Evolutionary conservation across 1,284 basidiomycete species (phyloP).

Genomic region (Sanghuangporus baumii): DNA sequence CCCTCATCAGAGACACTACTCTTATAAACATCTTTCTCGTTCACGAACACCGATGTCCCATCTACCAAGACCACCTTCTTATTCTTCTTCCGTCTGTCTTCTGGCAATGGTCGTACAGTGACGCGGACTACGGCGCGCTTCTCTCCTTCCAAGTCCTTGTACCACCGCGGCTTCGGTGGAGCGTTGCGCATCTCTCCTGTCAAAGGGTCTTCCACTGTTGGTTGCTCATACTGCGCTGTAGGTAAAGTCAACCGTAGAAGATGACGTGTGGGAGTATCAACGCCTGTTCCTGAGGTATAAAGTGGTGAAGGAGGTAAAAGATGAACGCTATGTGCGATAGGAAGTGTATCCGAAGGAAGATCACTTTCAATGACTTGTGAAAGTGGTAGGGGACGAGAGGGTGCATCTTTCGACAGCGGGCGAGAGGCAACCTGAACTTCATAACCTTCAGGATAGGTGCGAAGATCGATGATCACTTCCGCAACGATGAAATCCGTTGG

Average conservation of each 20-base stretch:
- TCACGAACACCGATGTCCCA: conserved; percentile 47
- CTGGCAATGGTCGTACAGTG: conserved; percentile 23
- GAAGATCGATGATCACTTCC: conserved; percentile 72
- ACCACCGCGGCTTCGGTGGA: conserved; percentile 70
- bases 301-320: conserved; percentile 30
- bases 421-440: conserved; percentile 45
- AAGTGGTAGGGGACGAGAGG: not conserved
- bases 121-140: conserved; percentile 52
- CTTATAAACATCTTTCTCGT: conserved; percentile 72
- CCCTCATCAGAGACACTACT: conserved; percentile 44
- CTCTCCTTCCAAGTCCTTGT: conserved; percentile 44
- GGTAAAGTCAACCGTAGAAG: conserved; percentile 74
- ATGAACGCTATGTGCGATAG: conserved; percentile 14
- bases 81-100: conserved; percentile 25
- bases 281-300: conserved; percentile 67
- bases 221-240: conserved; percentile 72
- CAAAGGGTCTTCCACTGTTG: conserved; percentile 73
- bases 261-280: conserved; percentile 61
- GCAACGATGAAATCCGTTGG: conserved; percentile 59
- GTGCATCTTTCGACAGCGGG: not conserved
- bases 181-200: conserved; percentile 64
- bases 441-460: conserved; percentile 69
- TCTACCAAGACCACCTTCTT: conserved; percentile 42
- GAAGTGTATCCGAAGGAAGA: not conserved
- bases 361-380: not conserved